Percentiles rank a stretch among this genome's conserved stretches.
Conservation (phyloP, 805 yeast species). For the Schizosaccharomyces cryophilus region DNA sequence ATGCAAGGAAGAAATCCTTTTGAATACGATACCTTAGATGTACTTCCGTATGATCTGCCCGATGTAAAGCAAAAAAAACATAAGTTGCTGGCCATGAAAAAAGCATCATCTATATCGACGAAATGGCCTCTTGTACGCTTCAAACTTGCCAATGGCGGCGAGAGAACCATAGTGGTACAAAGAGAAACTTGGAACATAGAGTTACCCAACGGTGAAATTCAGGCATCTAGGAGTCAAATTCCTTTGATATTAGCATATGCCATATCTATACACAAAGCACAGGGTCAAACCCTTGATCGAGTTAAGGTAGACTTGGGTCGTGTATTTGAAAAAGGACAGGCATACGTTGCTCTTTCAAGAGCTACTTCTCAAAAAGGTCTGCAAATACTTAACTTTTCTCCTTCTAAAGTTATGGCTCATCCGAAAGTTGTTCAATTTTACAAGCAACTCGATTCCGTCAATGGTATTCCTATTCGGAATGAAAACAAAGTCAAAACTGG, state of each 20-base stretch:
- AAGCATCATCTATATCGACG: background rate
- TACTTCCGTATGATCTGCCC: constrained; percentile 9
- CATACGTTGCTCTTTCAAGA: constrained; percentile 83
- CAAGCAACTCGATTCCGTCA: background rate
- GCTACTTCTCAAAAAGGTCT: constrained; percentile 66
- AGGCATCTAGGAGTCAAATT: constrained; percentile 54
- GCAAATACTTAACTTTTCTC: constrained; percentile 53
- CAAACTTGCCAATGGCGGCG: constrained; percentile 39
- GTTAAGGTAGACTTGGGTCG: constrained; percentile 53
- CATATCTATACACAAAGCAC: constrained; percentile 80
- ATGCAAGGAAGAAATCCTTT: constrained; percentile 4
- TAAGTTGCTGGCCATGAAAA: background rate
- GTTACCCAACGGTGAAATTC: constrained; percentile 40
- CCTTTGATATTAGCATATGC: constrained; percentile 95
- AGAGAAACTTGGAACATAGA: constrained; percentile 66
- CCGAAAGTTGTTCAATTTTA: constrained; percentile 50
- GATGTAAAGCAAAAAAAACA: background rate
- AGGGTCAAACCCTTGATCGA: constrained; percentile 65
- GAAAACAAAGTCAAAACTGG: background rate
- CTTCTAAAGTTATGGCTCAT: constrained; percentile 41
- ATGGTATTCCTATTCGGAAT: background rate
- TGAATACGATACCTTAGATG: constrained; percentile 7
- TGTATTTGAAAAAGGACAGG: constrained; percentile 80
- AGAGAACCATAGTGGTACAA: constrained; percentile 52
- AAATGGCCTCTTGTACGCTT: constrained; percentile 57